Evolutionary conservation across 805 yeast genomes (phyloP).

Genomic region (Candida ulmi): DNA sequence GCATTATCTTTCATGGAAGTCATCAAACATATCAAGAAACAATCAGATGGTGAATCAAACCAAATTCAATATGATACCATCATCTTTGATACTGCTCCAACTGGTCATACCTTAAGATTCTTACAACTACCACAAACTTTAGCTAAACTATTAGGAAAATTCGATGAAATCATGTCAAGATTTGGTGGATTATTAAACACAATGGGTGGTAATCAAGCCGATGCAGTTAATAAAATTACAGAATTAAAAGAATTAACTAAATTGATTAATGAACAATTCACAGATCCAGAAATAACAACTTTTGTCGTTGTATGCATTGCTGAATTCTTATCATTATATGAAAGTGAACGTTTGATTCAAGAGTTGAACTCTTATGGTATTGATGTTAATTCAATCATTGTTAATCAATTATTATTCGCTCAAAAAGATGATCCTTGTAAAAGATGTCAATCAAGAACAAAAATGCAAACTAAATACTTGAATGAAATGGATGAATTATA

Average conservation of each 20-base stretch:
- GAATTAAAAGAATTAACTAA: constrained; percentile 76
- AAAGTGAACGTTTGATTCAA: constrained; percentile 96
- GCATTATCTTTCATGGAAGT: constrained; percentile 98
- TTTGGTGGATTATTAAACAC: constrained; percentile 87
- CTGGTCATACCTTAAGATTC: constrained; percentile 96
- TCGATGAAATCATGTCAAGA: constrained; percentile 78
- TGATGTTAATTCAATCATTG: constrained; percentile 95
- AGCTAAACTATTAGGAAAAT: constrained; percentile 79
- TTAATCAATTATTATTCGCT: constrained; percentile 90
- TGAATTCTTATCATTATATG: constrained; percentile 92
- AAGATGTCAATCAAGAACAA: constrained; percentile 88
- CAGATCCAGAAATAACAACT: constrained; percentile 93
- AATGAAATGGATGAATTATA: constrained; percentile 94
- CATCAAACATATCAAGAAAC: constrained; percentile 88
- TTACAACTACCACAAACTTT: constrained; percentile 90
- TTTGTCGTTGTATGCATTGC: constrained; percentile 96
- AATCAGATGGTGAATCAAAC: constrained; percentile 35
- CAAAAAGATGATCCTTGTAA: constrained; percentile 69
- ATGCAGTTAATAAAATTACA: constrained; percentile 71
- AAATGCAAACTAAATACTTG: constrained; percentile 92
- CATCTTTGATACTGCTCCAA: constrained; percentile 98
- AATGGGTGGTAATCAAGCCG: constrained; percentile 65
- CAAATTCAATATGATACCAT: constrained; percentile 71
- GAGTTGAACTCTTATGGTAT: constrained; percentile 90
- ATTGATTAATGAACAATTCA: constrained; percentile 91